A percentile compares a stretch with the other conserved stretches of the same genome.
phyloP scores from a whole-genome alignment of 2,329 filamentous ascomycete genomes.

The Aurifilum marmelostoma region DNA sequence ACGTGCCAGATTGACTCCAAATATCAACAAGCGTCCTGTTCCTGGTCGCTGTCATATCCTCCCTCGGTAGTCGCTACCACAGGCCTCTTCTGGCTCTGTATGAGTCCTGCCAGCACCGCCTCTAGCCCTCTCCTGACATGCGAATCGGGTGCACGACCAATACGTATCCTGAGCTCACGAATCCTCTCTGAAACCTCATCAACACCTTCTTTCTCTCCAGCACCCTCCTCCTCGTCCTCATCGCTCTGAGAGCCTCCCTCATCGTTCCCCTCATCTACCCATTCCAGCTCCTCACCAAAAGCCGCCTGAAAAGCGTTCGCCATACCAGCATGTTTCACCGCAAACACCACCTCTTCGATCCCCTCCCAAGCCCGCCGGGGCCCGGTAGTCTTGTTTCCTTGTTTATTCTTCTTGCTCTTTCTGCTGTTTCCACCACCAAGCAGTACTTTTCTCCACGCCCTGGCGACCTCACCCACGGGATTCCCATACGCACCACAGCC shows the following conservation, averaged over 20 bases:
- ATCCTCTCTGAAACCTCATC: conserved; percentile 10
- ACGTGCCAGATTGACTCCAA: background rate
- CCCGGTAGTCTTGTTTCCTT: conserved; percentile 12
- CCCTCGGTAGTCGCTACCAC: too few species aligned
- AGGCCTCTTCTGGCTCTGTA: conserved; percentile 9
- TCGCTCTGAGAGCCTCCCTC: conserved; percentile 7
- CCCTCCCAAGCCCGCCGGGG: conserved; percentile 43
- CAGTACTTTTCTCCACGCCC: conserved; percentile 54
- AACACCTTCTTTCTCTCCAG: conserved; percentile 16
- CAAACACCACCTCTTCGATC: conserved; percentile 60
- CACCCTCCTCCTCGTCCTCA: conserved; percentile 29
- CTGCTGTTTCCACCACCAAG: conserved; percentile 34
- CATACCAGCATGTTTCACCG: conserved; percentile 56
- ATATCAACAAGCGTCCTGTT: background rate
- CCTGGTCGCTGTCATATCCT: background rate
- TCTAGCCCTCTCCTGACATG: conserved; percentile 12
- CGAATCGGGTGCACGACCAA: conserved; percentile 9
- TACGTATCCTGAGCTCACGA: conserved; percentile 14
- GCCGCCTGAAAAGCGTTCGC: conserved; percentile 54
- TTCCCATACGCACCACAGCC: conserved; percentile 68
- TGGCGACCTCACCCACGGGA: conserved; percentile 60
- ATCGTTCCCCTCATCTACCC: conserved; percentile 34
- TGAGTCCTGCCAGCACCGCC: conserved; percentile 13
- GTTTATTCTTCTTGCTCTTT: conserved; percentile 6
- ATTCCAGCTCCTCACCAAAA: conserved; percentile 47